phyloP scores from a whole-genome alignment of 768 basidiomycete genomes.

The Lentinula boryana region DNA sequence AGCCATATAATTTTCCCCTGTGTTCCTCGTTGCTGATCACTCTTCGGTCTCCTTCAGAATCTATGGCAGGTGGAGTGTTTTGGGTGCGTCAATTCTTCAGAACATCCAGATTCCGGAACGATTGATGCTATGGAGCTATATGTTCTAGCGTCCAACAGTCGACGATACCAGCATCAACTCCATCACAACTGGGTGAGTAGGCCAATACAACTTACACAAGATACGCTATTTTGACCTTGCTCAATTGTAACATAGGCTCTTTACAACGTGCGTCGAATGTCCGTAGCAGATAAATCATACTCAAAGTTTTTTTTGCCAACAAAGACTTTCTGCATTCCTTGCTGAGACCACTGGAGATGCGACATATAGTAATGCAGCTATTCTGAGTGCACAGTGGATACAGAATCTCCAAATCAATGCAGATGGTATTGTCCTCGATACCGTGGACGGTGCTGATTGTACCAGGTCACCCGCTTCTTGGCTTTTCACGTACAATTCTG shows the following conservation, averaged over 20 bases:
- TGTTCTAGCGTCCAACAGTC: conserved; percentile 33
- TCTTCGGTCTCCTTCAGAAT: conserved; percentile 20
- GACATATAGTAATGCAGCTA: conserved; percentile 42
- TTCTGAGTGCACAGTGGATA: conserved; percentile 44
- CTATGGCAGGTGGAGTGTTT: conserved; percentile 52
- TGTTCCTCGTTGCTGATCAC: not conserved
- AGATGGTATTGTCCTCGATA: conserved; percentile 38
- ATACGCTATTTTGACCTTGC: not conserved
- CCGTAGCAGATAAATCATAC: conserved; percentile 5
- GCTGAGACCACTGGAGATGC: conserved; percentile 37
- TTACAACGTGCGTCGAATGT: conserved; percentile 17
- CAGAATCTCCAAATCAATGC: conserved; percentile 36
- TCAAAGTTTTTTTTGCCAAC: not conserved
- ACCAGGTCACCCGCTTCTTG: conserved; percentile 36
- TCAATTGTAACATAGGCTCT: conserved; percentile 17
- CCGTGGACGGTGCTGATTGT: conserved; percentile 41
- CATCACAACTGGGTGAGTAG: conserved; percentile 43
- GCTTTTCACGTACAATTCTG: conserved; percentile 50
- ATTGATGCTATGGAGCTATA: not conserved
- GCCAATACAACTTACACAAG: not conserved
- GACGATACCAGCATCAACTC: conserved; percentile 41
- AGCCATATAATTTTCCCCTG: conserved; percentile 11
- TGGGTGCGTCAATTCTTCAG: conserved; percentile 29
- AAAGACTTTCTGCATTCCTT: conserved; percentile 42
- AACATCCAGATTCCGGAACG: too few relatives aligned